Conservation (phyloP, 2,329 filamentous ascomycete species). For the Curvularia lunata region DNA sequence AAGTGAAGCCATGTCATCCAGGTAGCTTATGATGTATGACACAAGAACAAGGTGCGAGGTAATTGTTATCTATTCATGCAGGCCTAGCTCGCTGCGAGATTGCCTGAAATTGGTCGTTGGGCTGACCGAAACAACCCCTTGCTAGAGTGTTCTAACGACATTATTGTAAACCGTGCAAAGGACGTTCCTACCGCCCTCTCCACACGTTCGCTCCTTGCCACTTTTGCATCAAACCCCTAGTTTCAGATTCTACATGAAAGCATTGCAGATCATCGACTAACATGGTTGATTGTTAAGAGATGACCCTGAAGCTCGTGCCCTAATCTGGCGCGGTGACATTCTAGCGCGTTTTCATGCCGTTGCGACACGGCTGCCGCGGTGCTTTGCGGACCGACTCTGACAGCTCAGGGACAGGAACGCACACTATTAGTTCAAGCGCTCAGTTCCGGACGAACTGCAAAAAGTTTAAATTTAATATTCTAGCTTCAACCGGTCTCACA, state of each 20-base stretch:
- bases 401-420: not conserved
- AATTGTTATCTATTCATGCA: too few relatives aligned
- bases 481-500: not conserved
- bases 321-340: not conserved
- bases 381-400: conserved; percentile 4
- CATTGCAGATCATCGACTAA: not conserved
- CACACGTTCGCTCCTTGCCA: conserved; percentile 3
- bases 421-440: not conserved
- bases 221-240: not conserved
- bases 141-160: not conserved
- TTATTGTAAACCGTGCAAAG: too few relatives aligned
- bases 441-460: conserved; percentile 1
- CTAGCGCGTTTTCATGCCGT: not conserved
- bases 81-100: too few relatives aligned
- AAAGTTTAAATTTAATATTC: not conserved
- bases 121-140: not conserved
- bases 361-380: not conserved
- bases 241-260: not conserved
- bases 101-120: too few relatives aligned
- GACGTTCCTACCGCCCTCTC: not conserved
- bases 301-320: not conserved
- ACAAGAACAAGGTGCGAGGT: too few relatives aligned
- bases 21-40: too few relatives aligned
- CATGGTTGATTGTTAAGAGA: not conserved
- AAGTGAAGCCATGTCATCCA: too few relatives aligned